These are phyloP conservation scores for Cladosporium sp. DNA, from an alignment of 2,329 filamentous ascomycete species.

Conservation along the genomic window DNA sequence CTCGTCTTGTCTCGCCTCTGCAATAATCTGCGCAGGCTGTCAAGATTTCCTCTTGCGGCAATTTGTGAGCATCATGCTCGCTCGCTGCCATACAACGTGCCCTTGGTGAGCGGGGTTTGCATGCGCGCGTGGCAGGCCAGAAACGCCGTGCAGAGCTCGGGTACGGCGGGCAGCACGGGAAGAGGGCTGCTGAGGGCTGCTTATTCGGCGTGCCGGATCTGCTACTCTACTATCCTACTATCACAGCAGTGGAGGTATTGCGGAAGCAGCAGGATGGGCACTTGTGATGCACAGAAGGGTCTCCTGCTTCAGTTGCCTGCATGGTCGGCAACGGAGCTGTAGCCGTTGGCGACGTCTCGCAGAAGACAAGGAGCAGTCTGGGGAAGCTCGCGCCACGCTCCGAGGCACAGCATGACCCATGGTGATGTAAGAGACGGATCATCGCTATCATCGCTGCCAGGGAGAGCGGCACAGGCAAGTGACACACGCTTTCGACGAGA, in stretches of 20 bases:
- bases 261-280: background rate
- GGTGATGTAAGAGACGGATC: conserved; percentile 3
- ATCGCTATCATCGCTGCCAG: background rate
- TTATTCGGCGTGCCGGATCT: background rate
- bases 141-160: background rate
- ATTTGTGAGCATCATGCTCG: background rate
- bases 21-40: background rate
- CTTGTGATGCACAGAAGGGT: background rate
- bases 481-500: background rate
- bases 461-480: background rate
- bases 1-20: background rate
- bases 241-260: background rate
- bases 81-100: too few species aligned
- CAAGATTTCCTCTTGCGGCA: background rate
- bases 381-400: conserved; percentile 10
- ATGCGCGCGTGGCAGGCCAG: background rate
- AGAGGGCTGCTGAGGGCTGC: too few species aligned
- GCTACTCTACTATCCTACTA: background rate
- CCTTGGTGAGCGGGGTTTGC: conserved; percentile 1
- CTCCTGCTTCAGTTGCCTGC: background rate
- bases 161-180: too few species aligned
- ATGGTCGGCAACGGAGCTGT: background rate
- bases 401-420: background rate
- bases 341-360: background rate
- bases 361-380: background rate